Conservation (phyloP, 1,139 yeast genomes). For the Blastobotrys capitulatus region DNA sequence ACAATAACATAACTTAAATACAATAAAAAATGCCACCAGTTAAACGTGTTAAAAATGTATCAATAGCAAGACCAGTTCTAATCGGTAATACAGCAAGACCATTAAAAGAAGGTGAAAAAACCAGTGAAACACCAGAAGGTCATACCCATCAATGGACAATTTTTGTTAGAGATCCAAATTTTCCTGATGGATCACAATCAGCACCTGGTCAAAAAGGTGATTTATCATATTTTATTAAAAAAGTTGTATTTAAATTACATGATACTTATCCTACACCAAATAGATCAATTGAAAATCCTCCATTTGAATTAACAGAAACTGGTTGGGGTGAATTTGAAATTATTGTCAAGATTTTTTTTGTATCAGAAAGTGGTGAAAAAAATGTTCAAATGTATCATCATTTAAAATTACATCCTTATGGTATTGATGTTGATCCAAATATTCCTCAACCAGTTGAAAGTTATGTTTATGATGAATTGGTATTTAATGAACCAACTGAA, state of each 20-base stretch:
- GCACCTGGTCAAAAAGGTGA: conserved; percentile 44
- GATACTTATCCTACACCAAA: conserved; percentile 88
- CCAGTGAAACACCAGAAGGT: conserved; percentile 68
- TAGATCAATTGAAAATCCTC: conserved; percentile 80
- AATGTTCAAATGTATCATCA: conserved; percentile 83
- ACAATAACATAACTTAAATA: neutral
- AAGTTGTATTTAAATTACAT: conserved; percentile 89
- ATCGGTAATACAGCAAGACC: conserved; percentile 87
- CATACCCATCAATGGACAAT: conserved; percentile 98
- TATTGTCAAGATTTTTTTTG: conserved; percentile 78
- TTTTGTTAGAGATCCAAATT: conserved; percentile 77
- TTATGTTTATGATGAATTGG: conserved; percentile 81
- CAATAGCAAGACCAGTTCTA: conserved; percentile 76
- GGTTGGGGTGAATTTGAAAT: conserved; percentile 99
- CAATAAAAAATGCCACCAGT: neutral
- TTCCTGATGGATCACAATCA: conserved; percentile 26
- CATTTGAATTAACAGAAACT: conserved; percentile 92
- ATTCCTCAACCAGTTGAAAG: conserved; percentile 47
- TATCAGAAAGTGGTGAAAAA: conserved; percentile 82
- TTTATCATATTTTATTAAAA: conserved; percentile 74
- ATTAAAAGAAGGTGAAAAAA: conserved; percentile 47
- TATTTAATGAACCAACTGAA: conserved; percentile 95
- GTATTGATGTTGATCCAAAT: conserved; percentile 8
- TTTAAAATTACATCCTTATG: conserved; percentile 82
- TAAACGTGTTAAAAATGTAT: conserved; percentile 46